These are phyloP conservation scores for Azolla pinnata DNA, from an alignment of 75 land plant species.

Conservation along the genomic window DNA sequence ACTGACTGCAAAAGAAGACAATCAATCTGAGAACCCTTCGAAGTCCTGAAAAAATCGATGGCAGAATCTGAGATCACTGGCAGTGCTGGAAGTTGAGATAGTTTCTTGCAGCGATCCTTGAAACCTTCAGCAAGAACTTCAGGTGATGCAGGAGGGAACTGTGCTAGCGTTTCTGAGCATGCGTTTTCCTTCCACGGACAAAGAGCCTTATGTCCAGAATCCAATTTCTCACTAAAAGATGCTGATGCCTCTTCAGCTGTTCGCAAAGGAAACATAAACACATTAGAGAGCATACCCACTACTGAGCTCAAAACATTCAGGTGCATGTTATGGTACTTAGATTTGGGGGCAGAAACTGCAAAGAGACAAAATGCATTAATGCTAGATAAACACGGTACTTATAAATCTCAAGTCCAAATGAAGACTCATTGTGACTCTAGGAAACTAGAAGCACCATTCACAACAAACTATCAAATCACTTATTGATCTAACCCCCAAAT, in stretches of 20 bases:
- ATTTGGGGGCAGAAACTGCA: no score
- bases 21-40: conserved; percentile 55
- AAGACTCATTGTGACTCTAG: no score
- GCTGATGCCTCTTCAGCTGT: conserved; percentile 76
- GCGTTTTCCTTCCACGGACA: conserved; percentile 86
- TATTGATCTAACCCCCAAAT: no score
- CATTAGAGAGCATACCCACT: neutral
- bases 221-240: conserved; percentile 78
- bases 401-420: no score
- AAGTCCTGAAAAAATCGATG: conserved; percentile 43
- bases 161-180: conserved; percentile 63
- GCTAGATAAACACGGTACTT: no score
- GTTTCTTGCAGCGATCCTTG: conserved; percentile 38
- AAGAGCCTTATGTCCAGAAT: conserved; percentile 59
- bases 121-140: conserved; percentile 48
- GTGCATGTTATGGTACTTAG: no score
- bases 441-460: no score
- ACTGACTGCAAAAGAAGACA: conserved; percentile 32
- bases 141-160: conserved; percentile 62
- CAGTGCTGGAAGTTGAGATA: conserved; percentile 51
- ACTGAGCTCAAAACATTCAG: no score
- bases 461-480: no score
- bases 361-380: no score
- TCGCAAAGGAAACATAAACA: neutral
- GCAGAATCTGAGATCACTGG: conserved; percentile 53